Evolutionary conservation across 345 rosid species (phyloP), one percentile per base, ranked within the genome.

Genomic region (Eutrema heterophyllum): DNA sequence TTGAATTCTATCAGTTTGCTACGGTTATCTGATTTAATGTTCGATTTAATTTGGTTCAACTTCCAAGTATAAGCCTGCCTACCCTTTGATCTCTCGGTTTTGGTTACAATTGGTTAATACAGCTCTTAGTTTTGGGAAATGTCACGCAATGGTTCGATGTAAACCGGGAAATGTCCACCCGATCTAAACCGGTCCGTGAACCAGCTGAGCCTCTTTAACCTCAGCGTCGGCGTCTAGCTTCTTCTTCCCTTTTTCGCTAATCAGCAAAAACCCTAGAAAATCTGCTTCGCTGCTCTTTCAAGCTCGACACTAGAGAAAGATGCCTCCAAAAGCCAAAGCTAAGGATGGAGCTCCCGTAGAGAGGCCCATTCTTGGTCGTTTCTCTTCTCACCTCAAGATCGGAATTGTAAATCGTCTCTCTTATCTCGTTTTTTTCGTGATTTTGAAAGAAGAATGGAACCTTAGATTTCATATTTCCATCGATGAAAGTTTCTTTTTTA

Each of bases 311-410:
- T 21, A 29, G 21, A 5, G 0, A n/a, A 40, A 32, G 2, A 94
- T 95, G 99, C 97, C 99, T 51, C 99, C 97, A 0, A 95, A 95
- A 84, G 83, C 91, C 14, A 95, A 95, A 80, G 85, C 90, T 8
- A 95, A 95, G 59, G 99, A 95, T 56, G 97, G 87, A 7, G 97
- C 89, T 5, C 97, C 97, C 4, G 88, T 73, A 0, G 99, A 95
- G 87, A 82, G 97, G 35, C 96, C 99, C 12, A 87, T 92, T 53
- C 97, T 95, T 9, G 99, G 99, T 63, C 88, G 99, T 70, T 95
- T 95, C 88, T 92, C 99, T 21, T 95, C 99, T 73, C 99, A 95
- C 67, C 99, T 95, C 83, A 95, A 95, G 87, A 95, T 95, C 76
- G 99, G 97, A 78, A 95, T 95, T 44, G 99, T 95, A 86, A 53